Evolutionary conservation across 2,329 filamentous ascomycete species (phyloP).

Genomic region (Chaetothyriales sp.): DNA sequence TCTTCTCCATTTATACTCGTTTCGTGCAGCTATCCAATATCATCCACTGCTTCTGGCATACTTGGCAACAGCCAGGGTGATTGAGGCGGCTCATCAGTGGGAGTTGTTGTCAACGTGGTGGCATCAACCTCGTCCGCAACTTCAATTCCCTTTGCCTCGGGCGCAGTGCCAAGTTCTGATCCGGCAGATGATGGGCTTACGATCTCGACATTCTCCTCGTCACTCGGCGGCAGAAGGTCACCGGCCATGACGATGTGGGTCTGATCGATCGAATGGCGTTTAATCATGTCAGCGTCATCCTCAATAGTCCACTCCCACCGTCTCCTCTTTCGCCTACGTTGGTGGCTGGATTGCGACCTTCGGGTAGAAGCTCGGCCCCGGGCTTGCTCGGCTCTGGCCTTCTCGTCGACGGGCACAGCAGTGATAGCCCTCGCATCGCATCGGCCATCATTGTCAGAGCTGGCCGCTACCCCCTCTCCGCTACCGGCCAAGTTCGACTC

Average conservation of each 20-base stretch:
- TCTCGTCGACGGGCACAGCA: neutral
- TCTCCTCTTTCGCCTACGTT: neutral
- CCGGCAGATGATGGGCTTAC: too few species aligned
- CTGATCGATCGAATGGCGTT: neutral
- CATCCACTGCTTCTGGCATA: neutral
- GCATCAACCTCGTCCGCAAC: neutral
- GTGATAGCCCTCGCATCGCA: neutral
- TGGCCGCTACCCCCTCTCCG: neutral
- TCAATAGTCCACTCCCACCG: neutral
- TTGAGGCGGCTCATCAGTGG: neutral
- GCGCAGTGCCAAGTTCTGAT: neutral
- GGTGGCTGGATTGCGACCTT: neutral
- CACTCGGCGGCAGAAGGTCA: neutral
- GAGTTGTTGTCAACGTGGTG: neutral
- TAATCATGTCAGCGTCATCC: neutral
- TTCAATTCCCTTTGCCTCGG: neutral
- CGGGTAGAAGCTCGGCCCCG: neutral
- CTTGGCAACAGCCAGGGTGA: neutral
- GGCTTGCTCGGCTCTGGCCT: neutral
- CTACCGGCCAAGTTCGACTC: conserved; percentile 1
- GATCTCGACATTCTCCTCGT: neutral
- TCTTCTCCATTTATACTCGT: neutral
- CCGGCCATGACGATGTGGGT: neutral
- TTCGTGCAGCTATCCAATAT: neutral
- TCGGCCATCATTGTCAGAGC: neutral